Conservation (phyloP, 2,329 filamentous ascomycete species). For the Ceratocystis variospora region DNA sequence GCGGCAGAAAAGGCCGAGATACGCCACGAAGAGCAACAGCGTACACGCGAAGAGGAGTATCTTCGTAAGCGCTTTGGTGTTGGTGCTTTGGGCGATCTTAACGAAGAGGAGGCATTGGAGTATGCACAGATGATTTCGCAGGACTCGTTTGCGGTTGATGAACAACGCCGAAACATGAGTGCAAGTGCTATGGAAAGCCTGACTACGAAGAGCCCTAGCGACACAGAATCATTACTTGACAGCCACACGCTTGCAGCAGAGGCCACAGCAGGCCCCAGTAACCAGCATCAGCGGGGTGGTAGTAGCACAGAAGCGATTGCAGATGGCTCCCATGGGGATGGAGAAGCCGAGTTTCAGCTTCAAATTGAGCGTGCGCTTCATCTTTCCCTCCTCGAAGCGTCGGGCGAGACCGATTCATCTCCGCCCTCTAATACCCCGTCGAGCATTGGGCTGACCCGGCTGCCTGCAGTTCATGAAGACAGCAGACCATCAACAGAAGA, state of each 20-base stretch:
- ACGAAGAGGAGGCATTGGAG: slow-evolving; percentile 49
- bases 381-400: slow-evolving; percentile 42
- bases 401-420: neutral
- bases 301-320: neutral
- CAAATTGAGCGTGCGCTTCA: slow-evolving; percentile 51
- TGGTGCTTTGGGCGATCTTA: slow-evolving; percentile 50
- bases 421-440: neutral
- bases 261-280: neutral
- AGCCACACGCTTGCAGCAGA: slow-evolving; percentile 27
- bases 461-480: neutral
- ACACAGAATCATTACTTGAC: slow-evolving; percentile 38
- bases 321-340: slow-evolving; percentile 9
- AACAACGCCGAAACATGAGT: slow-evolving; percentile 33
- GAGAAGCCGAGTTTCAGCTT: slow-evolving; percentile 43
- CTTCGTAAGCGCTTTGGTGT: slow-evolving; percentile 73
- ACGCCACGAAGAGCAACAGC: slow-evolving; percentile 54
- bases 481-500: neutral
- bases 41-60: slow-evolving; percentile 52
- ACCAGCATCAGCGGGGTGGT: neutral
- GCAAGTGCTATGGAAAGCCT: slow-evolving; percentile 6
- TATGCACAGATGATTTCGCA: slow-evolving; percentile 55
- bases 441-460: slow-evolving; percentile 19
- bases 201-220: slow-evolving; percentile 31
- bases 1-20: slow-evolving; percentile 73
- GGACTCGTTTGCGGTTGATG: slow-evolving; percentile 43